Evolutionary conservation across 495 filamentous ascomycete genomes (phyloP).

Genomic region (Neurospora sp.): DNA sequence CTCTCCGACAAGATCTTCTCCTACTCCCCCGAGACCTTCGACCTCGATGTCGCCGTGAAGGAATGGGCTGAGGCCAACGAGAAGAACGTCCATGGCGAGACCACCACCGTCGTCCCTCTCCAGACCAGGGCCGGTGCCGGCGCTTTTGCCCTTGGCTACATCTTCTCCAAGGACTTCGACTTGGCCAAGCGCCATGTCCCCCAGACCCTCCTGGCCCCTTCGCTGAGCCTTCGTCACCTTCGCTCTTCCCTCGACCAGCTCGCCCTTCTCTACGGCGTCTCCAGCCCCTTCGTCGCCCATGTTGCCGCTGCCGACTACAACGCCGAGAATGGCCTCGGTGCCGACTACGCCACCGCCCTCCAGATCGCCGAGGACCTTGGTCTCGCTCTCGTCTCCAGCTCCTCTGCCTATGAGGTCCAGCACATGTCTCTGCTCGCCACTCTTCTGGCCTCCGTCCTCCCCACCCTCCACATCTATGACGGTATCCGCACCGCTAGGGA

Average conservation of each 20-base stretch:
- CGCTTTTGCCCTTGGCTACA: slow-evolving; percentile 86
- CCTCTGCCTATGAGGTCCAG: slow-evolving; percentile 81
- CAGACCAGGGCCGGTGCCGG: slow-evolving; percentile 86
- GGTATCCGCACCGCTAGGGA: slow-evolving; percentile 79
- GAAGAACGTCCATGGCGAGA: slow-evolving; percentile 70
- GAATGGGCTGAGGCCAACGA: slow-evolving; percentile 58
- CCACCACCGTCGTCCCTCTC: slow-evolving; percentile 65
- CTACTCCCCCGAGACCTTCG: slow-evolving; percentile 88
- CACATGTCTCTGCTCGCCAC: slow-evolving; percentile 92
- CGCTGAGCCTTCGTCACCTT: slow-evolving; percentile 69
- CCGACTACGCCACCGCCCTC: slow-evolving; percentile 78
- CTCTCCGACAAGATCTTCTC: slow-evolving; percentile 94
- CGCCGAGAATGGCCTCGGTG: slow-evolving; percentile 56
- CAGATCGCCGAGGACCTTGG: slow-evolving; percentile 86
- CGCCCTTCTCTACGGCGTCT: slow-evolving; percentile 74
- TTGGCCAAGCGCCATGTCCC: slow-evolving; percentile 82
- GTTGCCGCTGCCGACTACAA: slow-evolving; percentile 90
- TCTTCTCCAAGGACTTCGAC: slow-evolving; percentile 94
- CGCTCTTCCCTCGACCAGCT: slow-evolving; percentile 83
- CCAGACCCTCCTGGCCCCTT: slow-evolving; percentile 79
- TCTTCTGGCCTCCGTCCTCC: slow-evolving; percentile 65
- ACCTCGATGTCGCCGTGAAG: slow-evolving; percentile 72
- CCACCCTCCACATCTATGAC: slow-evolving; percentile 87
- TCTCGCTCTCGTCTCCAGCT: slow-evolving; percentile 72
- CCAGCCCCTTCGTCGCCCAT: slow-evolving; percentile 86